These are phyloP conservation scores for Roridomyces roridus DNA, from an alignment of 768 basidiomycete species.

Conservation along the genomic window DNA sequence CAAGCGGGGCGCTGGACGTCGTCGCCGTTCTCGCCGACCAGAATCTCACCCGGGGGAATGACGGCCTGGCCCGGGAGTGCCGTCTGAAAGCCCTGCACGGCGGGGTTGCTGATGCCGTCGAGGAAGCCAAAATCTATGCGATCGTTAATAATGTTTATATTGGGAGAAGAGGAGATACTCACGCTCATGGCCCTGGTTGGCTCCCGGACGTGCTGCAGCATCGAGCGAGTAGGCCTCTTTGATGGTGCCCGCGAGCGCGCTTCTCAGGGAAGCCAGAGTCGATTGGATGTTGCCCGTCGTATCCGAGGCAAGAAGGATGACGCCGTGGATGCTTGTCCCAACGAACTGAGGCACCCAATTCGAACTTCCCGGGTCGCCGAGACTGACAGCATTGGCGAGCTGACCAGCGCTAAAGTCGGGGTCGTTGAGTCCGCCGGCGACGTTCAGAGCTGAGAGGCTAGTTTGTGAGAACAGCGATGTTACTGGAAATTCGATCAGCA, in stretches of 20 bases:
- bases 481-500: no score
- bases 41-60: slow-evolving; percentile 13
- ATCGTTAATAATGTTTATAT: no score
- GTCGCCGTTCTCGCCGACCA: slow-evolving; percentile 29
- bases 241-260: slow-evolving; percentile 38
- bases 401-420: slow-evolving; percentile 48
- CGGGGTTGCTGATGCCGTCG: slow-evolving; percentile 18
- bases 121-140: slow-evolving; percentile 20
- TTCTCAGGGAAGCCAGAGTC: slow-evolving; percentile 39
- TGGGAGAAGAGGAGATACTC: no score
- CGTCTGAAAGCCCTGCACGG: not conserved
- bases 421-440: slow-evolving; percentile 46
- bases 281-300: slow-evolving; percentile 38
- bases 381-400: slow-evolving; percentile 39
- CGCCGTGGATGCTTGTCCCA: slow-evolving; percentile 50
- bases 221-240: slow-evolving; percentile 5
- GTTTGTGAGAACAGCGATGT: slow-evolving; percentile 60
- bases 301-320: slow-evolving; percentile 52
- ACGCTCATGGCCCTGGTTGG: slow-evolving; percentile 54
- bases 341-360: slow-evolving; percentile 56
- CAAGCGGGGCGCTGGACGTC: slow-evolving; percentile 8
- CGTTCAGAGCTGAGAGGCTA: slow-evolving; percentile 50
- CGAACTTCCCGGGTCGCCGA: slow-evolving; percentile 43
- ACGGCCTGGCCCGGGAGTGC: slow-evolving; percentile 7
- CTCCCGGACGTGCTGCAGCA: slow-evolving; percentile 53